Evolutionary conservation across 1,139 yeast species (phyloP).

Genomic region (Eremothecium coryli): DNA sequence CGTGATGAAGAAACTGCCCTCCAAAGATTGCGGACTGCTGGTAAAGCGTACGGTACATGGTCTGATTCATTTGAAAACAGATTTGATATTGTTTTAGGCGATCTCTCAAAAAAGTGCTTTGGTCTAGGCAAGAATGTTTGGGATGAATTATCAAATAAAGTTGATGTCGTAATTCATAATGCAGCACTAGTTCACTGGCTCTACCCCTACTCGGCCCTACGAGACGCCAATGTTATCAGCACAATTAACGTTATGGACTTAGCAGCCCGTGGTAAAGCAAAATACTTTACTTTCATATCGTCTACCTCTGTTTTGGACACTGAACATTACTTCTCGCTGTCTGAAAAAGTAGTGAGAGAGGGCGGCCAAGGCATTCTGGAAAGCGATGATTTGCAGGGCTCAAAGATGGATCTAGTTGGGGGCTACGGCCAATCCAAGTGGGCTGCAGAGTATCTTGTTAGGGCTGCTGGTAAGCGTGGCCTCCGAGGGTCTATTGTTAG

Average conservation of each 20-base stretch:
- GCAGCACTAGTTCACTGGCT: slow-evolving; percentile 99
- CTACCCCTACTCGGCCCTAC: slow-evolving; percentile 79
- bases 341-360: slow-evolving; percentile 55
- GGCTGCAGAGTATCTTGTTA: slow-evolving; percentile 86
- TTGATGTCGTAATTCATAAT: slow-evolving; percentile 86
- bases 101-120: slow-evolving; percentile 60
- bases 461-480: slow-evolving; percentile 82
- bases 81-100: slow-evolving; percentile 74
- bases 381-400: slow-evolving; percentile 72
- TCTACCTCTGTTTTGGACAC: slow-evolving; percentile 91
- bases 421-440: slow-evolving; percentile 98
- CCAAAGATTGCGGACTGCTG: slow-evolving; percentile 67
- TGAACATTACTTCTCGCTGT: slow-evolving; percentile 64
- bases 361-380: slow-evolving; percentile 74
- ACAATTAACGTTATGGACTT: slow-evolving; percentile 77
- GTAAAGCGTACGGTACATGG: slow-evolving; percentile 79
- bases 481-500: slow-evolving; percentile 81
- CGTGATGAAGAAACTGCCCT: slow-evolving; percentile 55
- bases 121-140: slow-evolving; percentile 58
- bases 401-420: slow-evolving; percentile 69
- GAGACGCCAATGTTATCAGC: slow-evolving; percentile 89
- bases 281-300: slow-evolving; percentile 82
- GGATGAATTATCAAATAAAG: slow-evolving; percentile 43
- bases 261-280: slow-evolving; percentile 61
- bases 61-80: slow-evolving; percentile 46